Evolutionary conservation across 2,329 filamentous ascomycete genomes (phyloP), one percentile per base, ranked within the genome.

Genomic region (Xylariales sp.): DNA sequence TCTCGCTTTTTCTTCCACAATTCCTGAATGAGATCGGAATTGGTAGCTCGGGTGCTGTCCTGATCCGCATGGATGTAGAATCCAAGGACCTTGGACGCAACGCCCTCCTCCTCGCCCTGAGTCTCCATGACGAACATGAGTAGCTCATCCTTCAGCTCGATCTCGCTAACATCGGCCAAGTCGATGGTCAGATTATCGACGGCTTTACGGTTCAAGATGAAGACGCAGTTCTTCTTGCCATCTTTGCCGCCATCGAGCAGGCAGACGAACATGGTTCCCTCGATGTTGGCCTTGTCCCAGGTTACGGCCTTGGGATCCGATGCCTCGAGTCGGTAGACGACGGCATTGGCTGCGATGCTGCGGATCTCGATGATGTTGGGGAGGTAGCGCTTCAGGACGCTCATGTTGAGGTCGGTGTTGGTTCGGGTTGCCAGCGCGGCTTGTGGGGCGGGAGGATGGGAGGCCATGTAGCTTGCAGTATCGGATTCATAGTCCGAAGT

Each of bases 231-330:
- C 12, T 56, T 46, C 11, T 50, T 68, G 58, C 62, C 58, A 24
- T 63, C 51, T 55, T 59, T 46, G 44, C 47, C 19, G 44, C 52
- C 52, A n/a, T n/a, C n/a, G 9, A 65, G 61, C 57, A 78, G 73
- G 69, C 87, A 94, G 40, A 97, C 78, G 61, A 97, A 98, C 49
- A 97, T 70, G 10, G 88, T 86, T 28, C 93, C 93, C 64, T 95
- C 90, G 9, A 90, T 76, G 42, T 83, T 86, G 33, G 78, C 78
- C 69, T 94, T 95, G 59, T 93, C 86, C 93, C 93, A 97, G 45
- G 71, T 22, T 5, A 21, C 39, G 18, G 76, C 69, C 3, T 79
- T 73, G n/a, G n/a, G n/a, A n/a, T n/a, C n/a, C n/a, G n/a, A n/a
- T 4, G 72, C 64, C 34, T 78, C 71, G 67, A 94, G 93, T 35